Percentiles rank a stretch among this genome's conserved stretches.
Conservation (phyloP, 1,284 basidiomycete genomes). For the Ustilago trichophora region DNA sequence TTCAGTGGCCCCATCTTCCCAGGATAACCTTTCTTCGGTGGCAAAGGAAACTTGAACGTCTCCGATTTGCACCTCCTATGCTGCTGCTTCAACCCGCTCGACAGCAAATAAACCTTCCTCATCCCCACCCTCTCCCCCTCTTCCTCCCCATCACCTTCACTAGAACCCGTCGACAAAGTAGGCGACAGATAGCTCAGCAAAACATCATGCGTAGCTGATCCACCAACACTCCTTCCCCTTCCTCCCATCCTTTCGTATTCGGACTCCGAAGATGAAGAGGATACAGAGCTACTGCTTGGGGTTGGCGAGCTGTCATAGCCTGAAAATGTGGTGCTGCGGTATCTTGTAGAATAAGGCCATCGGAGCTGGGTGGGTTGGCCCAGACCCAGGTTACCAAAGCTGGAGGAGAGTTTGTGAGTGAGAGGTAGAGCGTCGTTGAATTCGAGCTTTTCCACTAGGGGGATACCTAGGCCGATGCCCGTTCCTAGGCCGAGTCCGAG, state of each 20-base stretch:
- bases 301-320: slow-evolving; percentile 28
- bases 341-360: slow-evolving; percentile 28
- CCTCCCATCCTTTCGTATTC: neutral
- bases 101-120: slow-evolving; percentile 29
- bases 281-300: neutral
- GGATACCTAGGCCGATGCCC: slow-evolving; percentile 7
- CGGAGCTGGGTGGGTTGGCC: slow-evolving; percentile 67
- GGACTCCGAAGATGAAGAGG: slow-evolving; percentile 10
- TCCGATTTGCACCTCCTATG: slow-evolving; percentile 17
- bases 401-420: neutral
- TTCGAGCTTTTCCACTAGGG: slow-evolving; percentile 94
- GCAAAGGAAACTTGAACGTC: slow-evolving; percentile 32
- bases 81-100: slow-evolving; percentile 11
- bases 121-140: neutral
- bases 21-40: slow-evolving; percentile 2
- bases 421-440: slow-evolving; percentile 76
- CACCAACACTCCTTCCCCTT: neutral
- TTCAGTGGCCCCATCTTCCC: slow-evolving; percentile 8
- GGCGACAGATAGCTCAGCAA: slow-evolving; percentile 30
- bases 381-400: slow-evolving; percentile 71
- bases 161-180: neutral
- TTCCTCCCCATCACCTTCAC: neutral
- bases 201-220: slow-evolving; percentile 24
- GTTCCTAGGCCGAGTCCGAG: slow-evolving; percentile 11
- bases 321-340: slow-evolving; percentile 2